Conservation (phyloP, 352 stramenopile genomes). For the Globisporangium recalcitrans region DNA sequence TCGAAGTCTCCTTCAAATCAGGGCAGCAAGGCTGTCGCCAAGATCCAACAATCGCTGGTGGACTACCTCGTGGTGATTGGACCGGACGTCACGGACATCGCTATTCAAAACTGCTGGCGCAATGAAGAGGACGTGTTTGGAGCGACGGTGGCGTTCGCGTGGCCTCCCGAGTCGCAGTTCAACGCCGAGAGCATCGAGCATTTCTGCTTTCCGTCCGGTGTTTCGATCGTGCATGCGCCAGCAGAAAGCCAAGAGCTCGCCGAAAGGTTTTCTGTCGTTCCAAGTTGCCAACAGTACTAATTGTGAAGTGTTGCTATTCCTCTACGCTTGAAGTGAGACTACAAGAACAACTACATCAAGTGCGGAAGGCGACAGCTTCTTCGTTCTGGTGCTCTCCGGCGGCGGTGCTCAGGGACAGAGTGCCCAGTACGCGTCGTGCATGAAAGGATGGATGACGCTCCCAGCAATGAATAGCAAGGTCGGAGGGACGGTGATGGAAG, state of each 20-base stretch:
- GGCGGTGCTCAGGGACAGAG: slow-evolving; percentile 41
- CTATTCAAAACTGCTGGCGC: slow-evolving; percentile 38
- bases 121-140: slow-evolving; percentile 43
- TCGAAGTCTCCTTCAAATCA: background rate
- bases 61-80: slow-evolving; percentile 49
- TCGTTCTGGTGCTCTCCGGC: slow-evolving; percentile 49
- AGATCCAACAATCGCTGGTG: slow-evolving; percentile 20
- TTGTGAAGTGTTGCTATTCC: background rate
- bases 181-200: slow-evolving; percentile 65
- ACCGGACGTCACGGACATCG: slow-evolving; percentile 40
- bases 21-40: background rate
- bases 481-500: slow-evolving; percentile 3
- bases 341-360: background rate
- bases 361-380: slow-evolving; percentile 23
- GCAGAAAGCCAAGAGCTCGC: background rate
- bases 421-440: slow-evolving; percentile 52
- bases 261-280: background rate
- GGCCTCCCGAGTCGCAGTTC: slow-evolving; percentile 62
- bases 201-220: slow-evolving; percentile 59
- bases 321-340: background rate
- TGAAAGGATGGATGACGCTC: slow-evolving; percentile 34
- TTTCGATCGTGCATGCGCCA: slow-evolving; percentile 14
- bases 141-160: slow-evolving; percentile 52
- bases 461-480: slow-evolving; percentile 8
- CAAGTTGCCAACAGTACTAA: background rate